phyloP scores from a whole-genome alignment of 345 rosid genomes.

The Atalantia buxifolia region DNA sequence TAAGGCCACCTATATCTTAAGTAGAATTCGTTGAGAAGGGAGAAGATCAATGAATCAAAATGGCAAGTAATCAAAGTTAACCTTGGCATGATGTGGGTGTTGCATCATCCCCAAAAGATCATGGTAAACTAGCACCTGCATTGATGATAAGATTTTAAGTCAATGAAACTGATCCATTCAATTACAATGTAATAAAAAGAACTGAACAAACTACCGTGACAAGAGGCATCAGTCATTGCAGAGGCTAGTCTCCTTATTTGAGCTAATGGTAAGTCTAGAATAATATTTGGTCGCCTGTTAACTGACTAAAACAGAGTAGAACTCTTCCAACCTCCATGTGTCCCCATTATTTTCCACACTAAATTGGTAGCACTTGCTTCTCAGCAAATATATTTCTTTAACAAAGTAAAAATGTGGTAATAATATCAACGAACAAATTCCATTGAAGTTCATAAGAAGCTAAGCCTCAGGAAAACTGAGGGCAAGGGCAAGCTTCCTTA shows the following conservation, averaged over 20 bases:
- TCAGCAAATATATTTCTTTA: not conserved
- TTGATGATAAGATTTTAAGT: not conserved
- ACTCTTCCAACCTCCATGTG: not conserved
- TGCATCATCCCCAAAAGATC: conserved; percentile 95
- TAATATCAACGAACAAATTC: not conserved
- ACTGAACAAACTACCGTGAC: not conserved
- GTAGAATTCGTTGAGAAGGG: not conserved
- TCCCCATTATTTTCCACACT: not conserved
- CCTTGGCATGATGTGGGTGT: conserved; percentile 99
- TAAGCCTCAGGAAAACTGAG: not conserved
- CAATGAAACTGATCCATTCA: not conserved
- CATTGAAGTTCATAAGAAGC: not conserved
- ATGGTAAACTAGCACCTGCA: conserved; percentile 84
- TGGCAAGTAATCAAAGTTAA: conserved; percentile 11
- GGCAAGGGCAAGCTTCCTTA: not conserved
- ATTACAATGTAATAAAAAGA: not conserved
- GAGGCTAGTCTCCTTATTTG: not conserved
- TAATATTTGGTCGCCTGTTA: not conserved
- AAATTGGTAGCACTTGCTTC: not conserved
- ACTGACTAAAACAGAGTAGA: not conserved
- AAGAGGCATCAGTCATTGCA: not conserved
- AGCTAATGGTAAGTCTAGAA: not conserved
- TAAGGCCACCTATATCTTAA: not conserved
- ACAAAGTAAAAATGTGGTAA: not conserved
- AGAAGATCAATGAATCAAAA: not conserved